Percentiles rank a stretch among this genome's conserved stretches.
phyloP scores from a whole-genome alignment of 768 basidiomycete genomes.

The Fistulinella prunicolor region DNA sequence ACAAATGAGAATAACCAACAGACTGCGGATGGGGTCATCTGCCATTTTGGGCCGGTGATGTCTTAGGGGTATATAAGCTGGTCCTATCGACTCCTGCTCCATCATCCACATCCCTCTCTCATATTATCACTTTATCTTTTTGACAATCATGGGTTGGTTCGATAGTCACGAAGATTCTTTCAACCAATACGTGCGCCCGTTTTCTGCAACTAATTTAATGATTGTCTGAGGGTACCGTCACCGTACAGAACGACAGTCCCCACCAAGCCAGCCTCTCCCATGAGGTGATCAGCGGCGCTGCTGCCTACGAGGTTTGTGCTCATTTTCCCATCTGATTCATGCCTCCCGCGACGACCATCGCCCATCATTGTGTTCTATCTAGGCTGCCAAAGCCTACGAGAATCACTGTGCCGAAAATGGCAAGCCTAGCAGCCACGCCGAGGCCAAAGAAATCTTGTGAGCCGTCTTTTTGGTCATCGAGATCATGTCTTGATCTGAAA shows the following conservation, averaged over 20 bases:
- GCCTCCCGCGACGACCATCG: not conserved
- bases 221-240: no score
- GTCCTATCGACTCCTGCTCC: not conserved
- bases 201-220: not conserved
- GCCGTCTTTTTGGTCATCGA: not conserved
- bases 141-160: slow-evolving; percentile 10
- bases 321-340: not conserved
- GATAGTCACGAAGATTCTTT: not conserved
- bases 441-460: slow-evolving; percentile 22
- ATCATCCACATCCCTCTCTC: not conserved
- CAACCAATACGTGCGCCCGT: slow-evolving; percentile 10
- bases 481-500: not conserved
- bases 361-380: not conserved
- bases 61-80: slow-evolving; percentile 19
- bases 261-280: slow-evolving; percentile 12
- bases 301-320: slow-evolving; percentile 16
- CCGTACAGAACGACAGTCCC: no score
- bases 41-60: slow-evolving; percentile 9
- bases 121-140: slow-evolving; percentile 1
- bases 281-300: slow-evolving; percentile 18
- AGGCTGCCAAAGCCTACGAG: slow-evolving; percentile 23
- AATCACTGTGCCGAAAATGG: slow-evolving; percentile 11
- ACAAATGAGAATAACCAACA: slow-evolving; percentile 14
- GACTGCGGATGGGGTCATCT: slow-evolving; percentile 1
- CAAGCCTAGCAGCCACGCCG: slow-evolving; percentile 18